Evolutionary conservation across 2,329 filamentous ascomycete genomes (phyloP).

Genomic region (Nigrograna mackinnonii): DNA sequence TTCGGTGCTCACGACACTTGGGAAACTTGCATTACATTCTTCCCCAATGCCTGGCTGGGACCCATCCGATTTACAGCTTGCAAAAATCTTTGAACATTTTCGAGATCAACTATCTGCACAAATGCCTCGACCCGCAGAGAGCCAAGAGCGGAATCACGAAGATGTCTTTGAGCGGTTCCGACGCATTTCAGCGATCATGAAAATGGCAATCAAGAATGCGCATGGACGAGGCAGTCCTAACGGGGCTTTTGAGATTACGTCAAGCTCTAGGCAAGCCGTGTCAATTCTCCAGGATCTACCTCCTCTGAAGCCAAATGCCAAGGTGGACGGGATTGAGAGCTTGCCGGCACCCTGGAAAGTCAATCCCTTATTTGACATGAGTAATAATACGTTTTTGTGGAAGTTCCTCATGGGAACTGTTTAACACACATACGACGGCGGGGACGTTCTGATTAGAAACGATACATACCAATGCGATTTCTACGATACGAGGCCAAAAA

Average conservation of each 20-base stretch:
- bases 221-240: slow-evolving; percentile 30
- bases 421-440: slow-evolving; percentile 15
- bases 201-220: slow-evolving; percentile 22
- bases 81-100: slow-evolving; percentile 35
- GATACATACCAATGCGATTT: too few species aligned
- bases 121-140: slow-evolving; percentile 31
- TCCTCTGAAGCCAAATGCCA: slow-evolving; percentile 28
- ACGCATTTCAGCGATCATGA: slow-evolving; percentile 37
- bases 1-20: slow-evolving; percentile 29
- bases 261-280: slow-evolving; percentile 34
- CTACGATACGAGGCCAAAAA: not conserved
- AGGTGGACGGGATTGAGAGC: slow-evolving; percentile 23
- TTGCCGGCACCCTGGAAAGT: slow-evolving; percentile 32
- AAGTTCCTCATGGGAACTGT: slow-evolving; percentile 36
- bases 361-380: slow-evolving; percentile 31
- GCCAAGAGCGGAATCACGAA: slow-evolving; percentile 21
- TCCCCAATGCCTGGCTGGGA: slow-evolving; percentile 38
- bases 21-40: slow-evolving; percentile 31
- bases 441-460: not conserved
- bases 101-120: slow-evolving; percentile 33
- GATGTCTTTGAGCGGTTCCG: slow-evolving; percentile 38
- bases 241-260: slow-evolving; percentile 37
- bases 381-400: slow-evolving; percentile 35
- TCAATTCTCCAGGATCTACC: slow-evolving; percentile 36
- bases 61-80: slow-evolving; percentile 32